Evolutionary conservation across 192 early-diverging fungal species (phyloP).

Genomic region (Umbelopsis sp.): DNA sequence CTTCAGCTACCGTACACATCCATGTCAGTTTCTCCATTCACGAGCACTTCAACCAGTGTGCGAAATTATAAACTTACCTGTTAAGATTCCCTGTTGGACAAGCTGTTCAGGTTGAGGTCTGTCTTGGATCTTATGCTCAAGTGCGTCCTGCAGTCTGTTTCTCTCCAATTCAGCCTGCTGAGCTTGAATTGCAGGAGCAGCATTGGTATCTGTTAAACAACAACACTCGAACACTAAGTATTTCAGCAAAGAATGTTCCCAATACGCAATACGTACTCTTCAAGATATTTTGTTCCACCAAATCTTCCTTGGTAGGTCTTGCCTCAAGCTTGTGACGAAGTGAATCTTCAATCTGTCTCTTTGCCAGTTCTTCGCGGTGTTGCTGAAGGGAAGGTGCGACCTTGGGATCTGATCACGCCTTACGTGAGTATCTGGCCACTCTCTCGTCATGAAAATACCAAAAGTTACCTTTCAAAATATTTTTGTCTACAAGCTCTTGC

Average conservation of each 20-base stretch:
- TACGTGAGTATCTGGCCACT: background rate
- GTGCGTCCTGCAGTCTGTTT: constrained; percentile 42
- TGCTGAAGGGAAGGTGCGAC: constrained; percentile 51
- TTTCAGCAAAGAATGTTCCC: background rate
- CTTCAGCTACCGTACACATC: too few relatives aligned
- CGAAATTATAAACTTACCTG: constrained; percentile 18
- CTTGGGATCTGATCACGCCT: constrained; percentile 41
- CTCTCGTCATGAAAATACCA: background rate
- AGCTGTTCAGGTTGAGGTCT: constrained; percentile 44
- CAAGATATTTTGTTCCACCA: constrained; percentile 56
- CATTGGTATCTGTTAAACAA: constrained; percentile 32
- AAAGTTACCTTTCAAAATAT: constrained; percentile 55
- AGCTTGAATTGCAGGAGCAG: constrained; percentile 51
- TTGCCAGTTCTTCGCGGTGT: constrained; percentile 49
- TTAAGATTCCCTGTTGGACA: constrained; percentile 62
- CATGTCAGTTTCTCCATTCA: background rate
- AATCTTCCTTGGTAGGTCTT: constrained; percentile 51
- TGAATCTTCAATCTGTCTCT: constrained; percentile 48
- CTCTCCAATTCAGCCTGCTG: constrained; percentile 49
- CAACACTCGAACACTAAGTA: background rate
- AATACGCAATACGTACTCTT: constrained; percentile 39
- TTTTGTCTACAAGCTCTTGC: constrained; percentile 56
- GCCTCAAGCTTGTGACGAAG: constrained; percentile 61
- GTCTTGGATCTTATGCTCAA: constrained; percentile 50
- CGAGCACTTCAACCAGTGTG: too few relatives aligned